Conservation (phyloP, 495 filamentous ascomycete species). For the Neurospora sp. region DNA sequence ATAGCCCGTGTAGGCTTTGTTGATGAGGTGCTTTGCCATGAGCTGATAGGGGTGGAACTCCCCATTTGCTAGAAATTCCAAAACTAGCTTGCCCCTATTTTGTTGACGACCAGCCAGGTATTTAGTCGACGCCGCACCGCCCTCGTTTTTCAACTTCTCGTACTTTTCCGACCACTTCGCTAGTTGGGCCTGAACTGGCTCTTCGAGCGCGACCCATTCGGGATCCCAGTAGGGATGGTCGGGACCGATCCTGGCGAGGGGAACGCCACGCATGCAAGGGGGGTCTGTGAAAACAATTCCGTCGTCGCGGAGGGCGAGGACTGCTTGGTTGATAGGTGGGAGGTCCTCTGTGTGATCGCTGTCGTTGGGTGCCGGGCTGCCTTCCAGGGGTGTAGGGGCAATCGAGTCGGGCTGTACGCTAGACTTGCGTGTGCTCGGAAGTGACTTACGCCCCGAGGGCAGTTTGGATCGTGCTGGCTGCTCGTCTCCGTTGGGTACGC, state of each 20-base stretch:
- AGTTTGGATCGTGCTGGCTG: background rate
- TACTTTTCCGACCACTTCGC: constrained; percentile 29
- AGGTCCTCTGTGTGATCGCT: constrained; percentile 3
- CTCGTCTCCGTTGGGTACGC: background rate
- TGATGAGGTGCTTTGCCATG: constrained; percentile 31
- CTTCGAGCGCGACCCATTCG: constrained; percentile 29
- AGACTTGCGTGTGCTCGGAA: constrained; percentile 10
- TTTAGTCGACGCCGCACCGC: constrained; percentile 23
- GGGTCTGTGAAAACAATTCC: constrained; percentile 30
- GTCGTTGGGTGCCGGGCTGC: constrained; percentile 9
- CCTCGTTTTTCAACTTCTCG: constrained; percentile 12
- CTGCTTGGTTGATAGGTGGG: constrained; percentile 28
- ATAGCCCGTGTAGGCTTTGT: constrained; percentile 31
- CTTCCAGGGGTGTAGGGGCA: constrained; percentile 6
- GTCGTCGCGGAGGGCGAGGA: constrained; percentile 27
- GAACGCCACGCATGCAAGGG: constrained; percentile 32
- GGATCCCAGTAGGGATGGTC: constrained; percentile 37
- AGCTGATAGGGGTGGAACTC: constrained; percentile 41
- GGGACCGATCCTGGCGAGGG: constrained; percentile 31
- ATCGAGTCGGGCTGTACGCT: background rate
- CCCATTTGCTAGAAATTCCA: constrained; percentile 31
- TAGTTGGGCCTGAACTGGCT: constrained; percentile 18
- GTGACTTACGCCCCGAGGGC: constrained; percentile 11
- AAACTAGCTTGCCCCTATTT: constrained; percentile 32
- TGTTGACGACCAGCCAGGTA: constrained; percentile 36